A percentile compares a stretch with the other conserved stretches of the same genome.
Conservation (phyloP, 495 filamentous ascomycete genomes). For the Cercophora samala region DNA sequence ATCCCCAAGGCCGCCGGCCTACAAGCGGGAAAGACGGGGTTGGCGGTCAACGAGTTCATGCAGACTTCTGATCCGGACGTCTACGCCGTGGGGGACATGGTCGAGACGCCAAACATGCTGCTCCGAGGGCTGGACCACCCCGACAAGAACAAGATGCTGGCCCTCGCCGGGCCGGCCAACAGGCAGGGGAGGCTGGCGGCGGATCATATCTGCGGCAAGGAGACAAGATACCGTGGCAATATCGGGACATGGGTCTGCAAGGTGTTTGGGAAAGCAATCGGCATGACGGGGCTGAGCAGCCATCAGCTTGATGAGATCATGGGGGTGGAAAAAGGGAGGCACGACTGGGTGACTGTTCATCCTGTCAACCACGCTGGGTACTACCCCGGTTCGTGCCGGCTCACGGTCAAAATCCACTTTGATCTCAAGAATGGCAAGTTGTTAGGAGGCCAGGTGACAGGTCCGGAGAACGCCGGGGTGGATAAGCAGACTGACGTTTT, state of each 20-base stretch:
- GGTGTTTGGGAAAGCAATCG: slow-evolving; percentile 29
- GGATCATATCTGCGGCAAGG: slow-evolving; percentile 30
- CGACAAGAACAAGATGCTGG: slow-evolving; percentile 10
- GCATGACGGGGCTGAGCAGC: slow-evolving; percentile 24
- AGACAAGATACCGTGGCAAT: slow-evolving; percentile 27
- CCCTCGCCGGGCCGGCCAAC: slow-evolving; percentile 37
- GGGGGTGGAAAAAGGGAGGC: background rate
- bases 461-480: slow-evolving; percentile 19
- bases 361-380: slow-evolving; percentile 35
- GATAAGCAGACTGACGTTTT: slow-evolving; percentile 37
- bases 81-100: slow-evolving; percentile 39
- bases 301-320: slow-evolving; percentile 14
- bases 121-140: background rate
- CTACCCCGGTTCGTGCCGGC: slow-evolving; percentile 30
- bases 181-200: slow-evolving; percentile 34
- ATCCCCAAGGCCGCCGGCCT: slow-evolving; percentile 29
- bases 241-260: slow-evolving; percentile 31
- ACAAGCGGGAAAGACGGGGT: slow-evolving; percentile 23
- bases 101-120: slow-evolving; percentile 29
- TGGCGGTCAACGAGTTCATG: slow-evolving; percentile 29
- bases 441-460: slow-evolving; percentile 31
- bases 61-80: slow-evolving; percentile 34
- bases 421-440: slow-evolving; percentile 20
- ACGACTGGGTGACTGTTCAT: slow-evolving; percentile 33
- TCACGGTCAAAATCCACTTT: slow-evolving; percentile 32